A percentile compares a stretch with the other conserved stretches of the same genome.
Conservation (phyloP, 169 alveolate genomes). For the Plasmodium blacklocki region DNA sequence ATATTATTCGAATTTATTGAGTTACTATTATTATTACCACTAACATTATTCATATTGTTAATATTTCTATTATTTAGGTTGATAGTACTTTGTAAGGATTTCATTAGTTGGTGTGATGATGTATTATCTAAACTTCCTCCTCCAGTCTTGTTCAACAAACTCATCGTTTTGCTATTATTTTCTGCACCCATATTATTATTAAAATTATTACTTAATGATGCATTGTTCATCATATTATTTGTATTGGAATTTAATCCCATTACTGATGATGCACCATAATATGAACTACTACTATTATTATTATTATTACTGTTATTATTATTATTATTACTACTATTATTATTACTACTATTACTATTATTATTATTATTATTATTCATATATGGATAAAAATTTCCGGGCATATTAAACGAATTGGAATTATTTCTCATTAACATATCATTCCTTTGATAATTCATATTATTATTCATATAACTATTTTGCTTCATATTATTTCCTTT, state of each 20-base stretch:
- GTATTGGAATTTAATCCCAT: too few relatives aligned
- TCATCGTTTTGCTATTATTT: conserved; percentile 1
- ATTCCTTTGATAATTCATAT: conserved; percentile 50
- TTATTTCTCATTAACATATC: conserved; percentile 47
- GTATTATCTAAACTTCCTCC: conserved; percentile 32
- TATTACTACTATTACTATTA: neutral
- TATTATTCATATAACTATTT: conserved; percentile 16
- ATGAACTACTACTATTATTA: neutral
- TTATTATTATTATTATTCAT: conserved; percentile 15
- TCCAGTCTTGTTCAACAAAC: conserved; percentile 6
- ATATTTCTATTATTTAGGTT: conserved; percentile 10
- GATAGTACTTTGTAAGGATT: conserved; percentile 16
- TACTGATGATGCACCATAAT: conserved; percentile 14
- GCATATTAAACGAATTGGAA: conserved; percentile 33
- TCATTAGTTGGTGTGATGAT: neutral
- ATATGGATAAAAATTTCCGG: conserved; percentile 65
- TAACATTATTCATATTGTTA: conserved; percentile 1
- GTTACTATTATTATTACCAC: neutral
- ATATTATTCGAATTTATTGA: neutral
- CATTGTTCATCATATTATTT: neutral
- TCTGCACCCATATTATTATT: neutral
- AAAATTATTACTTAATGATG: too few relatives aligned
- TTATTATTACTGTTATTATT: neutral
- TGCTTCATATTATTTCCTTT: conserved; percentile 26
- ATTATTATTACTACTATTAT: neutral